Evolutionary conservation across 1,139 yeast genomes (phyloP).

Genomic region (Blastobotrys proliferans): DNA sequence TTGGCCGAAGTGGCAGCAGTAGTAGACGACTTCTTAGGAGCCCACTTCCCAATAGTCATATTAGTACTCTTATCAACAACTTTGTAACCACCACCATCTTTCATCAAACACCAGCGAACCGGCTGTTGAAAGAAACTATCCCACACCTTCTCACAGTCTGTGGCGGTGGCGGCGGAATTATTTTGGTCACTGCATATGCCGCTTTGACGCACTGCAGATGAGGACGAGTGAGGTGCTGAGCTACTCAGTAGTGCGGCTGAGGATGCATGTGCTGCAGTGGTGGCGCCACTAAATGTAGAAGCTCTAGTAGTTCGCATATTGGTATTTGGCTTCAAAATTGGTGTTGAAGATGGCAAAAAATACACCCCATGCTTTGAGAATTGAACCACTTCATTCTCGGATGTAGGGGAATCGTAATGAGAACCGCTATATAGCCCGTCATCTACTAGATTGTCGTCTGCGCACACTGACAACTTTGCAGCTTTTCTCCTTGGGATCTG

Average conservation of each 20-base stretch:
- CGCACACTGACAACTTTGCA: slow-evolving; percentile 3
- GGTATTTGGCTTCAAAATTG: slow-evolving; percentile 11
- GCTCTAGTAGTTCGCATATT: slow-evolving; percentile 10
- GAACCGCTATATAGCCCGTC: slow-evolving; percentile 14
- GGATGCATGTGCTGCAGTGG: no score
- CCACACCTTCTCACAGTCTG: background rate
- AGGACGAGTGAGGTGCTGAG: no score
- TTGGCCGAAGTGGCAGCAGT: slow-evolving; percentile 4
- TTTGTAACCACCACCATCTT: slow-evolving; percentile 9
- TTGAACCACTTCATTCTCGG: slow-evolving; percentile 8
- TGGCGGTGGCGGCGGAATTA: background rate
- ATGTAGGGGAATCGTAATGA: slow-evolving; percentile 11
- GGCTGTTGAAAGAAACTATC: slow-evolving; percentile 14
- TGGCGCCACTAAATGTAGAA: background rate
- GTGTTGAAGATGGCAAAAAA: slow-evolving; percentile 12
- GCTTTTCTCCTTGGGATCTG: slow-evolving; percentile 7
- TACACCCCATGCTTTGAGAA: slow-evolving; percentile 9
- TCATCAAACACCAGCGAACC: slow-evolving; percentile 17
- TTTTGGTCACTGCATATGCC: background rate
- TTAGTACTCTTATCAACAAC: slow-evolving; percentile 20
- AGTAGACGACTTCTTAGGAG: slow-evolving; percentile 10
- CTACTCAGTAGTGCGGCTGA: no score
- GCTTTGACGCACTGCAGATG: background rate
- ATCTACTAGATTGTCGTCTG: slow-evolving; percentile 3
- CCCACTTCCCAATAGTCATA: slow-evolving; percentile 19